Percentiles rank a stretch among this genome's conserved stretches.
These are phyloP conservation scores for Austroboletus festivus DNA, from an alignment of 768 basidiomycete genomes.

Conservation along the genomic window DNA sequence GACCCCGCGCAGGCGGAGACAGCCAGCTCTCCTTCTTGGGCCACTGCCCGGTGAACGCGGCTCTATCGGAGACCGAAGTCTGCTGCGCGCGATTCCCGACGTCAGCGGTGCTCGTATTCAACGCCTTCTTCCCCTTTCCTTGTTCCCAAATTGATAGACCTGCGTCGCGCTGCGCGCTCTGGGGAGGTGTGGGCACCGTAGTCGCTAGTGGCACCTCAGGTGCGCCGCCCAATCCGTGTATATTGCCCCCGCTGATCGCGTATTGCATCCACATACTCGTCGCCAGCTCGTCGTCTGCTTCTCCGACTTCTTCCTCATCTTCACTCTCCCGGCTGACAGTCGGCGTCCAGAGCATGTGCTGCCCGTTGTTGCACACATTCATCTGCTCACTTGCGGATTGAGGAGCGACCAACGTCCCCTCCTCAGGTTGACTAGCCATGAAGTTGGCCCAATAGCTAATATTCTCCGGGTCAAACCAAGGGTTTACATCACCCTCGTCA, in stretches of 20 bases:
- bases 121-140: constrained; percentile 23
- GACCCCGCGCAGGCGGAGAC: constrained; percentile 27
- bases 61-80: constrained; percentile 26
- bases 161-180: constrained; percentile 5
- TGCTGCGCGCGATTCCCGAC: constrained; percentile 23
- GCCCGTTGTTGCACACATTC: neutral
- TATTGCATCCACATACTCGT: constrained; percentile 30
- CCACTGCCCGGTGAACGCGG: constrained; percentile 28
- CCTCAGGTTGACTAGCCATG: constrained; percentile 16
- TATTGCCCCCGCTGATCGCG: constrained; percentile 26
- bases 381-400: constrained; percentile 2
- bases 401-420: constrained; percentile 2
- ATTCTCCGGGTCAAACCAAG: constrained; percentile 26
- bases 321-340: constrained; percentile 15
- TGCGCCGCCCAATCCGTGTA: constrained; percentile 10
- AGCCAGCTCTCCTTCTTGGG: constrained; percentile 37
- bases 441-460: constrained; percentile 30
- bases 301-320: constrained; percentile 22
- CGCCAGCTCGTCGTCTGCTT: constrained; percentile 14
- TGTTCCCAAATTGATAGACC: constrained; percentile 19
- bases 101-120: constrained; percentile 13
- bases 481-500: constrained; percentile 19
- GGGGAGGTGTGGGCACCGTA: neutral
- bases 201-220: constrained; percentile 1
- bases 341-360: constrained; percentile 29